Conservation (phyloP, 495 filamentous ascomycete genomes). For the Penicillium daleae region DNA sequence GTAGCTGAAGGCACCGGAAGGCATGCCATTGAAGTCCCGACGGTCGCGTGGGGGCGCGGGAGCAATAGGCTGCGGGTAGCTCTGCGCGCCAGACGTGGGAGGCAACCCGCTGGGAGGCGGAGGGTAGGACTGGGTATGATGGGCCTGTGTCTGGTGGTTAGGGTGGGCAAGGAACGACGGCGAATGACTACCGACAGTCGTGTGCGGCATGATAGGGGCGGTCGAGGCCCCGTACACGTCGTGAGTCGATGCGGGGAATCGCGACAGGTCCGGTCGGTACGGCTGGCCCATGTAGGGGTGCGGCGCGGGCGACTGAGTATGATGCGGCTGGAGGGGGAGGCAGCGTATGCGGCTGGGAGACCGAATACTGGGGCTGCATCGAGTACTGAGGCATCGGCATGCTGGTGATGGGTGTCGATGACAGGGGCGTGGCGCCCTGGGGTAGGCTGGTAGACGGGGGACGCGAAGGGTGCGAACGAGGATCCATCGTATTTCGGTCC, state of each 20-base stretch:
- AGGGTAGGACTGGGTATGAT: constrained; percentile 60
- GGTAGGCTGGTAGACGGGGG: constrained; percentile 60
- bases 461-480: constrained; percentile 58
- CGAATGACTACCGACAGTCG: constrained; percentile 63
- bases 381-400: constrained; percentile 56
- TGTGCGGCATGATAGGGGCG: constrained; percentile 53
- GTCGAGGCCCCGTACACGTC: constrained; percentile 56
- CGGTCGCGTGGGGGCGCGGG: constrained; percentile 67
- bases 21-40: constrained; percentile 60
- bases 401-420: constrained; percentile 48
- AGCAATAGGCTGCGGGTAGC: constrained; percentile 72
- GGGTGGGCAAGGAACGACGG: constrained; percentile 54
- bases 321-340: constrained; percentile 70
- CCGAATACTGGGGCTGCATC: constrained; percentile 62
- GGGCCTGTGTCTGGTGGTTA: constrained; percentile 57
- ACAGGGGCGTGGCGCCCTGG: constrained; percentile 54
- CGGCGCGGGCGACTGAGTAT: constrained; percentile 50
- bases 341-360: constrained; percentile 67
- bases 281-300: constrained; percentile 61
- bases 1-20: constrained; percentile 61
- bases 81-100: constrained; percentile 64
- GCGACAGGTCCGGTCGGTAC: constrained; percentile 65
- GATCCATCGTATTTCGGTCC: constrained; percentile 48
- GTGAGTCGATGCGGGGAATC: constrained; percentile 65
- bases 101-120: constrained; percentile 67